phyloP scores from a whole-genome alignment of 2,329 filamentous ascomycete species.

The Colletotrichum melonis region DNA sequence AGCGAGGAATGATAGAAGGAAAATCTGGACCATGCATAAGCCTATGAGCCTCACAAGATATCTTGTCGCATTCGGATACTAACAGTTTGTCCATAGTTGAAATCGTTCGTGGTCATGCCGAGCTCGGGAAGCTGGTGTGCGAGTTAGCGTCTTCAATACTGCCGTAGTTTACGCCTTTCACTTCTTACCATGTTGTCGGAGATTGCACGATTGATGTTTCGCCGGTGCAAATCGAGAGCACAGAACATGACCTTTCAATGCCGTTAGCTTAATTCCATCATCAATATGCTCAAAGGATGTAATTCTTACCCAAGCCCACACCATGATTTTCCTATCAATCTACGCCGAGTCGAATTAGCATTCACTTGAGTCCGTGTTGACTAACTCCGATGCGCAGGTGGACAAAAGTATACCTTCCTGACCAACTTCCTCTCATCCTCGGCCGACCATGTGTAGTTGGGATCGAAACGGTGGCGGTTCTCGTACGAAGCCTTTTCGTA shows the following conservation, averaged over 20 bases:
- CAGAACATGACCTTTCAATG: conserved; percentile 52
- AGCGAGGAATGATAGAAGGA: conserved; percentile 55
- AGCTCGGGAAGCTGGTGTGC: conserved; percentile 47
- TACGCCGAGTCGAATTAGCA: conserved; percentile 37
- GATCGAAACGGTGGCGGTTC: conserved; percentile 71
- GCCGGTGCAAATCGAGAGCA: conserved; percentile 57
- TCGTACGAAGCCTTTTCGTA: conserved; percentile 70
- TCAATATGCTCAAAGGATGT: not conserved
- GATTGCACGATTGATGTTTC: conserved; percentile 58
- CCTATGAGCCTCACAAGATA: not conserved
- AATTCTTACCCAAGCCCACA: conserved; percentile 51
- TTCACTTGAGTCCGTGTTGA: not conserved
- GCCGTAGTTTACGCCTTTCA: not conserved
- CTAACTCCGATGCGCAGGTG: too few species aligned
- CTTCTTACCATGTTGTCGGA: conserved; percentile 50
- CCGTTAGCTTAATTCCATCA: not conserved
- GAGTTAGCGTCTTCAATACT: not conserved
- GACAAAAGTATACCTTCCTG: conserved; percentile 49
- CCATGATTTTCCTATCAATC: conserved; percentile 58
- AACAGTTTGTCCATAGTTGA: conserved; percentile 55
- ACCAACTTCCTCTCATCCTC: conserved; percentile 60
- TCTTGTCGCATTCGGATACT: conserved; percentile 19
- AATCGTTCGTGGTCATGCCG: conserved; percentile 57
- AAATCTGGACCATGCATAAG: conserved; percentile 46
- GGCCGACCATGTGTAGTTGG: conserved; percentile 53